phyloP scores from a whole-genome alignment of 1,284 basidiomycete genomes.

The Leccinum glutinopallens region DNA sequence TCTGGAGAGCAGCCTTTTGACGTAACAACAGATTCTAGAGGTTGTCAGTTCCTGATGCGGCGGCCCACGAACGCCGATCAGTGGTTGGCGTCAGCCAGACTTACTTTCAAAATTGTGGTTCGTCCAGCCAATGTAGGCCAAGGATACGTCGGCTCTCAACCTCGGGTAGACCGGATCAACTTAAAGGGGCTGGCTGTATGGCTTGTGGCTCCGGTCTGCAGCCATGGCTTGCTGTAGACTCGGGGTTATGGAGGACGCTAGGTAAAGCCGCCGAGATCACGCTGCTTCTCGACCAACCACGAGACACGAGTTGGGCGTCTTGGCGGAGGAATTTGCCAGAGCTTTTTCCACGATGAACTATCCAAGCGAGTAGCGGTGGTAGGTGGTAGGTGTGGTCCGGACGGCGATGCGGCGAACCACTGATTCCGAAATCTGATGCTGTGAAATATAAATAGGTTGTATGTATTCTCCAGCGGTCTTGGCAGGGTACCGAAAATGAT shows the following conservation, averaged over 20 bases:
- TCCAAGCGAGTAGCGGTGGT: not conserved
- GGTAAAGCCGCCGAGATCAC: not conserved
- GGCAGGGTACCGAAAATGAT: not conserved
- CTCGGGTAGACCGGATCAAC: too few relatives aligned
- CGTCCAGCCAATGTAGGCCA: not conserved
- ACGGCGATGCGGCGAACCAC: not conserved
- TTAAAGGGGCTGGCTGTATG: not conserved
- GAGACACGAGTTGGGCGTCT: not conserved
- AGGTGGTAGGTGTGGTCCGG: not conserved
- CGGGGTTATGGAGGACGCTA: not conserved
- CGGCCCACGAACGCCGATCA: not conserved
- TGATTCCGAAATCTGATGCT: not conserved
- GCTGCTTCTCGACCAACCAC: not conserved
- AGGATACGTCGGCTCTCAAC: too few relatives aligned
- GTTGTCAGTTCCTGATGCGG: too few relatives aligned
- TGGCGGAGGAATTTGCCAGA: not conserved
- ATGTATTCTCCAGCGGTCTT: not conserved
- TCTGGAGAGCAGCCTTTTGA: not conserved
- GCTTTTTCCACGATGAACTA: not conserved
- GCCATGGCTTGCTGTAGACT: not conserved
- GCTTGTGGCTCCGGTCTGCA: not conserved
- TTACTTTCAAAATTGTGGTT: not conserved
- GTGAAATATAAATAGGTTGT: not conserved
- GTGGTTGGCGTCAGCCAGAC: not conserved
- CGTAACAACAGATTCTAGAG: not conserved